These are phyloP conservation scores for Tetradesmus obliquus DNA, from an alignment of 139 green algal species.

Conservation along the genomic window DNA sequence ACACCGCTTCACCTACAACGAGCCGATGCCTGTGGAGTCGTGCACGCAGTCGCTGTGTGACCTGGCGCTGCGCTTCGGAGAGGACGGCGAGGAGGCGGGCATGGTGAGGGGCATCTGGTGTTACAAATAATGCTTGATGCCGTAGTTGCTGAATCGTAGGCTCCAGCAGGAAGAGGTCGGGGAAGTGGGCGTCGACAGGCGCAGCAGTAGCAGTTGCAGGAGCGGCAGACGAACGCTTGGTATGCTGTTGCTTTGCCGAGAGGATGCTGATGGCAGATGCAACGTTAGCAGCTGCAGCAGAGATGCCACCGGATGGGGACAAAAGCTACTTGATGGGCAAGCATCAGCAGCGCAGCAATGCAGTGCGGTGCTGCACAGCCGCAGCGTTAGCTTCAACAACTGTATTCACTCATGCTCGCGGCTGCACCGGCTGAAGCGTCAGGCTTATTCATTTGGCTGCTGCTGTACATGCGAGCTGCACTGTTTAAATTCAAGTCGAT, in stretches of 20 bases:
- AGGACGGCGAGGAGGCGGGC: conserved; percentile 90
- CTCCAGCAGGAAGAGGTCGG: neutral
- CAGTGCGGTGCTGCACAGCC: no score
- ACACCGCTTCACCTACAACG: conserved; percentile 98
- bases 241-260: neutral
- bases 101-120: conserved; percentile 58
- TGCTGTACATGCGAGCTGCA: neutral
- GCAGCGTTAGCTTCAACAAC: no score
- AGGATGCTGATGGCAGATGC: no score
- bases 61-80: conserved; percentile 95
- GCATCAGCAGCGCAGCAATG: no score
- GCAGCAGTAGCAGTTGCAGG: neutral
- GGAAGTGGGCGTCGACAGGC: neutral
- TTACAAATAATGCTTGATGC: neutral
- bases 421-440: no score
- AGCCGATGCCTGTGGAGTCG: conserved; percentile 96
- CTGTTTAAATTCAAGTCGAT: neutral
- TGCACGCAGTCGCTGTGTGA: conserved; percentile 96
- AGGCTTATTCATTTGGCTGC: no score
- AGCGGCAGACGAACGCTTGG: no score
- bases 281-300: no score
- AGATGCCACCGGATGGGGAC: no score
- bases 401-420: no score
- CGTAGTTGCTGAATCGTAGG: neutral
- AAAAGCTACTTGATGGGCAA: no score